Base-by-base conservation (phyloP, 768 basidiomycete species). In the Leccinum imitatum region DNA sequence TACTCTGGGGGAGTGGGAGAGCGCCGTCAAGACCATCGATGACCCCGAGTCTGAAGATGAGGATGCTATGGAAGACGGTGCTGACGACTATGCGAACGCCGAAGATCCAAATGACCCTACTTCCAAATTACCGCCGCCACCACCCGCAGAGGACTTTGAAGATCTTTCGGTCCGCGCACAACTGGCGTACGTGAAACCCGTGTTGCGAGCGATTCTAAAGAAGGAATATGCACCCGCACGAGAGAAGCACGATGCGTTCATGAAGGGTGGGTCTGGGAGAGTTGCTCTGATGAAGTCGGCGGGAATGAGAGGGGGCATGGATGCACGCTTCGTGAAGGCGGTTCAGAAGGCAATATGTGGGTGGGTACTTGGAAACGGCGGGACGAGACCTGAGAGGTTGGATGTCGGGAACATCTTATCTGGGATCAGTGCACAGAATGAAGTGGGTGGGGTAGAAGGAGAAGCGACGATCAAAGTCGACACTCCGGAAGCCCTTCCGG, bases 181-280 rank as follows among this genome's bases (percentile, higher is more conserved):
- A 63, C 83, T 93, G 57, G 79, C 75, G 11, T 90, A 89, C 65
- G 78, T 82, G 27, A 90, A 87, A 61, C 84, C 84, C 2, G 77
- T 91, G 14, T 73, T 93, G 47, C 72, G 66, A 25, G 86, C 84
- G 1, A 81, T 91, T 33, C 69, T 92, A 35, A 80, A 79, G 35
- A 81, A 81, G 33, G 64, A 68, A 33, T 91, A 88, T 67, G 61
- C 57, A 1, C 90, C 91, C 1, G 82, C 83, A 2, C 67, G 62
- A 57, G 64, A 65, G 27, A 78, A 77, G 21, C 85, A 90, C 62
- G 74, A 75, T 6, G 70, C 69, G 0, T 91, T 87, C 63, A 80
- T 91, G 69, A 79, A 74, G 56, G 87, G 88, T 11, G 87, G 85
- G 0, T 70, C 74, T 3, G 76, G 76, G 13, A 77, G 87, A 58